phyloP scores from a whole-genome alignment of 768 basidiomycete genomes.

The Boletus reticuloceps region DNA sequence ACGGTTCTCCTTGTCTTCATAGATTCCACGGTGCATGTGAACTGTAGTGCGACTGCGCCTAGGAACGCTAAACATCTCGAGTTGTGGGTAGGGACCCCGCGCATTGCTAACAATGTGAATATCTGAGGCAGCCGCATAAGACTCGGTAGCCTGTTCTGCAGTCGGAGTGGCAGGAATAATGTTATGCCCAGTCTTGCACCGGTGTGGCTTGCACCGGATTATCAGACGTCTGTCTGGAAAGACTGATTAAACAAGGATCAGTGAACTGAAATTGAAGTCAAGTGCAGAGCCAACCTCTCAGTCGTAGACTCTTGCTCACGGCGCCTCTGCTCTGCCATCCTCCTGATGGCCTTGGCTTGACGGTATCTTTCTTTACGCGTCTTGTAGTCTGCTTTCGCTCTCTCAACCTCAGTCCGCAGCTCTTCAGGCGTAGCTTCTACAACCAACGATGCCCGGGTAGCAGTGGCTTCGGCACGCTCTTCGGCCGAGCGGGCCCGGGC shows the following conservation, averaged over 20 bases:
- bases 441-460: neutral
- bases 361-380: conserved; percentile 70
- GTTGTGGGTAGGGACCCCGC: conserved; percentile 55
- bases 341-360: conserved; percentile 50
- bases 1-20: conserved; percentile 33
- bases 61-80: conserved; percentile 63
- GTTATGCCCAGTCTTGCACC: neutral
- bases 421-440: conserved; percentile 18
- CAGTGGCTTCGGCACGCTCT: neutral
- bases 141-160: conserved; percentile 14
- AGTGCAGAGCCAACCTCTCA: conserved; percentile 25
- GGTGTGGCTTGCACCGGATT: conserved; percentile 9
- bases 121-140: conserved; percentile 15
- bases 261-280: neutral
- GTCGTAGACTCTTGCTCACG: conserved; percentile 16
- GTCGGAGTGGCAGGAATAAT: conserved; percentile 1
- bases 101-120: conserved; percentile 62
- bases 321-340: conserved; percentile 34
- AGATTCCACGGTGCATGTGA: conserved; percentile 22
- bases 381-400: conserved; percentile 65
- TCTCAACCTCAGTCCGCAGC: conserved; percentile 48
- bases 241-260: conserved; percentile 12
- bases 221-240: conserved; percentile 28
- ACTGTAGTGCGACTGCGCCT: conserved; percentile 36
- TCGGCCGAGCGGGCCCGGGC: conserved; percentile 7